Evolutionary conservation across 75 land plant species (phyloP).

Genomic region (Chamaecyparis obtusa): DNA sequence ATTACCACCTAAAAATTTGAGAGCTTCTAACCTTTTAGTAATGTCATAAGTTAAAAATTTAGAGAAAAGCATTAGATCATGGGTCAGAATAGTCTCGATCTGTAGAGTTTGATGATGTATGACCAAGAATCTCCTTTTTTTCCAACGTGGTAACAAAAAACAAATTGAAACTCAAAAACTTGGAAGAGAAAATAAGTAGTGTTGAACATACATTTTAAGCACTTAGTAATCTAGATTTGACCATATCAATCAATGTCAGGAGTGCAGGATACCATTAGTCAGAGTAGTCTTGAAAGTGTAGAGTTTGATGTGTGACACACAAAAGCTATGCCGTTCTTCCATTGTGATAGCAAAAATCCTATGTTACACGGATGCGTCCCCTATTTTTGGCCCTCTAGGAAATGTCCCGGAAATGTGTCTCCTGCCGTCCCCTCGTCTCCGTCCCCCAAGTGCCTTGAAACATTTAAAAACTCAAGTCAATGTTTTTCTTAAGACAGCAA

Average conservation of each 20-base stretch:
- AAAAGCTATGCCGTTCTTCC: neutral
- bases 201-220: neutral
- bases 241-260: neutral
- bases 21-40: neutral
- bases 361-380: too few species aligned
- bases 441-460: too few species aligned
- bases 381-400: too few species aligned
- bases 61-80: neutral
- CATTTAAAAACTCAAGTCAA: too few species aligned
- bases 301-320: neutral
- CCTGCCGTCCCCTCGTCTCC: too few species aligned
- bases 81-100: neutral
- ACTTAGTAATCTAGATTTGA: neutral
- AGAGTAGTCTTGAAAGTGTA: neutral
- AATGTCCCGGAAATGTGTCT: too few species aligned
- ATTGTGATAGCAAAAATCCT: too few species aligned
- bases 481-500: too few species aligned
- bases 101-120: neutral
- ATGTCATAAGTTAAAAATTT: neutral
- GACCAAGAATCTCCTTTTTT: neutral
- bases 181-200: neutral
- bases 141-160: neutral
- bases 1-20: neutral
- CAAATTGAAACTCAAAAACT: neutral
- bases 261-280: neutral